These are phyloP conservation scores for Tephrocybe sp. DNA, from an alignment of 768 basidiomycete genomes.

Conservation along the genomic window DNA sequence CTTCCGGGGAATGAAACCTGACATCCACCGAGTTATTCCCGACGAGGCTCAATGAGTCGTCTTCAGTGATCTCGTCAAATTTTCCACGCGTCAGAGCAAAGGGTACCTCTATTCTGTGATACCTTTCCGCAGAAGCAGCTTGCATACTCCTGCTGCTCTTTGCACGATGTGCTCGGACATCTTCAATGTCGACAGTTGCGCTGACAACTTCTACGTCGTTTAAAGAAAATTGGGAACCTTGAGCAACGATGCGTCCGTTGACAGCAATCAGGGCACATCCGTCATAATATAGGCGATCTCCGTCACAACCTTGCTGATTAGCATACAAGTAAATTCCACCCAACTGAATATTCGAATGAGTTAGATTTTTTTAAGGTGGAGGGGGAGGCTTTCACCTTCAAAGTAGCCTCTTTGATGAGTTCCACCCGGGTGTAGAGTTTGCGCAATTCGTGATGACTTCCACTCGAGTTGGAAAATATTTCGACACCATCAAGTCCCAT, in stretches of 20 bases:
- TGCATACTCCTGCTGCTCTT: slow-evolving; percentile 88
- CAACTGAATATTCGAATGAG: slow-evolving; percentile 50
- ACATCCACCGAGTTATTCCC: slow-evolving; percentile 45
- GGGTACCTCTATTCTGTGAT: slow-evolving; percentile 80
- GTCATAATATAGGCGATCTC: slow-evolving; percentile 97
- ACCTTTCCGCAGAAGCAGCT: slow-evolving; percentile 72
- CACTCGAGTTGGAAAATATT: slow-evolving; percentile 98
- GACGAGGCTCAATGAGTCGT: slow-evolving; percentile 42
- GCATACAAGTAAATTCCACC: slow-evolving; percentile 98
- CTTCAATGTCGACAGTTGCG: slow-evolving; percentile 96
- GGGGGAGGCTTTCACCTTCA: slow-evolving; percentile 82
- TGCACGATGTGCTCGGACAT: slow-evolving; percentile 88
- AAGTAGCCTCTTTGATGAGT: slow-evolving; percentile 94
- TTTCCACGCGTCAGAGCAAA: slow-evolving; percentile 79
- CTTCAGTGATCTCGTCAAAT: slow-evolving; percentile 60
- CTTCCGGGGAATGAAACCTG: slow-evolving; percentile 84
- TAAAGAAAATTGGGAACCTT: slow-evolving; percentile 96
- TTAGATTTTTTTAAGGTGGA: too few relatives aligned
- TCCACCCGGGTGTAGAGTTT: slow-evolving; percentile 91
- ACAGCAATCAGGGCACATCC: slow-evolving; percentile 96
- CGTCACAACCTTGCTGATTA: slow-evolving; percentile 99
- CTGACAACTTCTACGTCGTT: slow-evolving; percentile 95
- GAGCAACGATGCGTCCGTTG: slow-evolving; percentile 90
- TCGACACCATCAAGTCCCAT: slow-evolving; percentile 99
- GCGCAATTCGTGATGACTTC: slow-evolving; percentile 97